Percentiles rank a stretch among this genome's conserved stretches.
phyloP scores from a whole-genome alignment of 441 rosid species.

The Iberis amara region DNA sequence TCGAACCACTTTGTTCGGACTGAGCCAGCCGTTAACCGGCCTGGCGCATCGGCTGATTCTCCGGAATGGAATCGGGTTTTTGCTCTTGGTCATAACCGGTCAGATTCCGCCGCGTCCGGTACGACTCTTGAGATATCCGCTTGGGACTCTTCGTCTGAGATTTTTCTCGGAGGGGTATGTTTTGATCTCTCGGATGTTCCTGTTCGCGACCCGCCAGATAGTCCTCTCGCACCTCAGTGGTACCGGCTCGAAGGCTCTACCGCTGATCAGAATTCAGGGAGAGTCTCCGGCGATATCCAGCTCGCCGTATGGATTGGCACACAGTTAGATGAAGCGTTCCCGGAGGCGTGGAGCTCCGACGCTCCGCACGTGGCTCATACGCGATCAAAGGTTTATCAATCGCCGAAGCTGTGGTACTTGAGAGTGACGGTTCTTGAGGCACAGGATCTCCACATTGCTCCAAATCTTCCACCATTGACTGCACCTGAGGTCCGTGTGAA shows the following conservation, averaged over 20 bases:
- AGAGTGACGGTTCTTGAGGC: constrained; percentile 78
- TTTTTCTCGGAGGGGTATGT: constrained; percentile 78
- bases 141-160: constrained; percentile 67
- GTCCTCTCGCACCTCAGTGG: constrained; percentile 93
- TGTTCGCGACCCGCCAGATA: constrained; percentile 75
- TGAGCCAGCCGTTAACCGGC: constrained; percentile 50
- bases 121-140: constrained; percentile 74
- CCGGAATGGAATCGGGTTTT: constrained; percentile 82
- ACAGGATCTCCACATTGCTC: constrained; percentile 67
- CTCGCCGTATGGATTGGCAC: constrained; percentile 93
- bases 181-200: constrained; percentile 82
- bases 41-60: constrained; percentile 49
- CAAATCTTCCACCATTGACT: constrained; percentile 74
- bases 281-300: constrained; percentile 75
- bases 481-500: constrained; percentile 78
- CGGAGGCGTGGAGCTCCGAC: constrained; percentile 82
- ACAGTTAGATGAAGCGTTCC: constrained; percentile 84
- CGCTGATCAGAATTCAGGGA: constrained; percentile 35
- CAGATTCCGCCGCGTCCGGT: constrained; percentile 39
- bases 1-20: constrained; percentile 40
- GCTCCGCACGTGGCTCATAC: constrained; percentile 80
- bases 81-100: constrained; percentile 48
- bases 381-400: constrained; percentile 85
- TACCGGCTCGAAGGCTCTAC: constrained; percentile 58
- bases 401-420: constrained; percentile 90